Percentiles rank a stretch among this genome's conserved stretches.
Conservation (phyloP, 352 stramenopile species). For the Globisporangium rhizosaccharum region DNA sequence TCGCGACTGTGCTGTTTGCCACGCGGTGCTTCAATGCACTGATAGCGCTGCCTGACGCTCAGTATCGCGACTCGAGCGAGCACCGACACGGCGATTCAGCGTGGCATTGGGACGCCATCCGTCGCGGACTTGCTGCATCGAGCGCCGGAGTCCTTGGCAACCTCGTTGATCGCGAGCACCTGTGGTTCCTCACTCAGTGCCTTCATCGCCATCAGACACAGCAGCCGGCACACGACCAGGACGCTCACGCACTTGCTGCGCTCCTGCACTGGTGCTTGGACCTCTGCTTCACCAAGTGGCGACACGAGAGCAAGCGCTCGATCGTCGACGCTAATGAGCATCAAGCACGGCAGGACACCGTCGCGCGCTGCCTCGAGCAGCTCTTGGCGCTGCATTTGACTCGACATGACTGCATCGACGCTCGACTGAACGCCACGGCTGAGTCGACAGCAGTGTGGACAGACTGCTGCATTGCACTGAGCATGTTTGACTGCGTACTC, state of each 20-base stretch:
- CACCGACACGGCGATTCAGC: background rate
- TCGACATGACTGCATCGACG: background rate
- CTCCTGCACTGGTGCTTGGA: constrained; percentile 3
- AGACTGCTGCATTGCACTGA: constrained; percentile 9
- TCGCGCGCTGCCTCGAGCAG: background rate
- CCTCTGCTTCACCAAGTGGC: constrained; percentile 1
- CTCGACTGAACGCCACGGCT: background rate
- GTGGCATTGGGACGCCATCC: background rate
- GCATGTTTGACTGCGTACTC: constrained; percentile 25
- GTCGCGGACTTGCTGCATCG: background rate
- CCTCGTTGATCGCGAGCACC: constrained; percentile 20
- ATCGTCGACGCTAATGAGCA: background rate
- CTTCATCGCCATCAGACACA: background rate
- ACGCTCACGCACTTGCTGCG: background rate
- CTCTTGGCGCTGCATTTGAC: background rate
- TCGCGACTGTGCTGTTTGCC: constrained; percentile 1
- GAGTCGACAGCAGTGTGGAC: constrained; percentile 10
- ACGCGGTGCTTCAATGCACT: constrained; percentile 7
- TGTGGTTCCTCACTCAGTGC: constrained; percentile 17
- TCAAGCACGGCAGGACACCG: background rate
- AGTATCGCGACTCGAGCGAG: background rate
- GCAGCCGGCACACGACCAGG: background rate
- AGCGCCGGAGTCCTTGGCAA: background rate
- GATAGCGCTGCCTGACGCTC: background rate
- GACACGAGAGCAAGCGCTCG: background rate